These are phyloP conservation scores for Fusarium incarnatum DNA, from an alignment of 2,329 filamentous ascomycete genomes.

Conservation along the genomic window DNA sequence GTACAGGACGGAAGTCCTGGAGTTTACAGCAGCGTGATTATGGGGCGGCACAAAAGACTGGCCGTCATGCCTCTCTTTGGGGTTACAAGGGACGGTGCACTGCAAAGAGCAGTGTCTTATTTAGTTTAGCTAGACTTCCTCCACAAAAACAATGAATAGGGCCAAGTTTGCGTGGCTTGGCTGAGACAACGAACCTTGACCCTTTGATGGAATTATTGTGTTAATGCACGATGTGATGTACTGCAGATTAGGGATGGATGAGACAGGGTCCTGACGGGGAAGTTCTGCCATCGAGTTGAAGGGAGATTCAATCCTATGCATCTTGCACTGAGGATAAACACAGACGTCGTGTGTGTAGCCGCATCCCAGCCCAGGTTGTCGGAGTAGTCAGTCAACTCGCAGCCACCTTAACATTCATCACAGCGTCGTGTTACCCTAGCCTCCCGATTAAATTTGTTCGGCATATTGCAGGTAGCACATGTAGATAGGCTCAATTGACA, in stretches of 20 bases:
- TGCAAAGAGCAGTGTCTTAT: slow-evolving; percentile 48
- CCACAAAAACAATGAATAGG: slow-evolving; percentile 46
- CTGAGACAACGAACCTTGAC: slow-evolving; percentile 36
- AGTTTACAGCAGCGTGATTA: slow-evolving; percentile 54
- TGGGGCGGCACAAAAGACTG: slow-evolving; percentile 48
- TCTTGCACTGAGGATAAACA: neutral
- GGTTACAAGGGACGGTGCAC: slow-evolving; percentile 50
- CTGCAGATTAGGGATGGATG: neutral
- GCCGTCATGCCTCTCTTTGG: slow-evolving; percentile 48
- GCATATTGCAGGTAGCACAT: slow-evolving; percentile 10
- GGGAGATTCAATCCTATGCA: neutral
- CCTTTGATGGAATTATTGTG: slow-evolving; percentile 13
- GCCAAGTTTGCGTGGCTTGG: slow-evolving; percentile 48
- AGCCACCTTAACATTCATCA: neutral
- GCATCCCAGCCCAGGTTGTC: neutral
- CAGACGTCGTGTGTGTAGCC: neutral
- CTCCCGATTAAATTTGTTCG: neutral
- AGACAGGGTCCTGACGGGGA: neutral
- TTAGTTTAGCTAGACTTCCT: slow-evolving; percentile 54
- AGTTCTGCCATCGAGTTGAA: neutral
- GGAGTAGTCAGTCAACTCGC: neutral
- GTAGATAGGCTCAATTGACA: neutral
- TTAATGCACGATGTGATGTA: slow-evolving; percentile 1
- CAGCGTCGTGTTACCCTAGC: neutral
- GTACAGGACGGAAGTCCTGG: slow-evolving; percentile 49